These are phyloP conservation scores for Podila epigama DNA, from an alignment of 192 early-diverging fungal species.

Conservation along the genomic window DNA sequence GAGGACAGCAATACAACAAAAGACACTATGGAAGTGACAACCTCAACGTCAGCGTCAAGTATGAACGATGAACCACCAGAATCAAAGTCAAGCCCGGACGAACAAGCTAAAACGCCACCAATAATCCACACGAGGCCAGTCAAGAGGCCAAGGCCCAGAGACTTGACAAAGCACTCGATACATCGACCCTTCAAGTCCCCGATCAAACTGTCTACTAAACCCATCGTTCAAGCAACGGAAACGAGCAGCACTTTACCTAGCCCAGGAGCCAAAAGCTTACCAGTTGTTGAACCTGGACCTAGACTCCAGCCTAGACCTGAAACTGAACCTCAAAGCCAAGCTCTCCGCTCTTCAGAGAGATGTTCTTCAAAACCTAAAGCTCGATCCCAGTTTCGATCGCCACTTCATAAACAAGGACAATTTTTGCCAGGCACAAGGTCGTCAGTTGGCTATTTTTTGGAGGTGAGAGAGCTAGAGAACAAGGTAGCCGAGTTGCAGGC, in stretches of 20 bases:
- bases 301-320: not conserved
- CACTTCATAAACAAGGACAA: not conserved
- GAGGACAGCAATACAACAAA: too few relatives aligned
- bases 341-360: not conserved
- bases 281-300: not conserved
- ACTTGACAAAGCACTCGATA: not conserved
- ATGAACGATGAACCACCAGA: too few relatives aligned
- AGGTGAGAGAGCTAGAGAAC: constrained; percentile 8
- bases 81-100: too few relatives aligned
- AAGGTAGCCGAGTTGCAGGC: constrained; percentile 22
- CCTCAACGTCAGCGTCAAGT: too few relatives aligned
- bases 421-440: not conserved
- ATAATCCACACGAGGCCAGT: not conserved
- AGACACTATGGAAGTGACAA: too few relatives aligned
- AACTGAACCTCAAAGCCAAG: not conserved
- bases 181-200: constrained; percentile 2
- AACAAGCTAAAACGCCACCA: not conserved
- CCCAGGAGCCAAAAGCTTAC: not conserved
- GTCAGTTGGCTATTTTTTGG: not conserved
- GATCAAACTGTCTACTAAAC: not conserved
- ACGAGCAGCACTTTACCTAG: not conserved
- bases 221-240: not conserved
- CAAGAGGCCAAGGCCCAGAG: not conserved
- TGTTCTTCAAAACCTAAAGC: not conserved
- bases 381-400: not conserved